Percentiles rank a stretch among this genome's conserved stretches.
These are phyloP conservation scores for Bretschneidera sinensis DNA, from an alignment of 345 rosid genomes.

Conservation along the genomic window DNA sequence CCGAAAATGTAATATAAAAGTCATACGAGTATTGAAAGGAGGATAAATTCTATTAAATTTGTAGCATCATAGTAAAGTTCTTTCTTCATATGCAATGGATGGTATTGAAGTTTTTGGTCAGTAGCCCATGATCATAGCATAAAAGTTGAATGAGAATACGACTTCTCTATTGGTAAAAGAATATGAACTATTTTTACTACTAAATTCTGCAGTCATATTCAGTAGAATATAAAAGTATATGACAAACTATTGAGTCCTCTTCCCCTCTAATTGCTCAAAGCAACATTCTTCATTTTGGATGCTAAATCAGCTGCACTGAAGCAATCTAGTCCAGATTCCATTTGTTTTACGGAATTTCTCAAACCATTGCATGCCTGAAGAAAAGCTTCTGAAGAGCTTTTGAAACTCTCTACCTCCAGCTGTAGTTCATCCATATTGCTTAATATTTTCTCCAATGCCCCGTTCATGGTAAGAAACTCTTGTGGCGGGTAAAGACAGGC, in stretches of 20 bases:
- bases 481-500: slow-evolving; percentile 90
- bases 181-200: no score
- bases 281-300: slow-evolving; percentile 43
- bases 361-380: slow-evolving; percentile 42
- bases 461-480: slow-evolving; percentile 48
- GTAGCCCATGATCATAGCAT: no score
- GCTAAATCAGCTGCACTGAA: slow-evolving; percentile 29
- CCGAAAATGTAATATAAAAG: background rate
- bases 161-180: no score
- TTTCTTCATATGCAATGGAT: background rate
- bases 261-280: slow-evolving; percentile 28
- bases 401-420: slow-evolving; percentile 40
- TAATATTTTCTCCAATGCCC: slow-evolving; percentile 35
- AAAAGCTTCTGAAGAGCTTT: slow-evolving; percentile 43
- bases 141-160: no score
- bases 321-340: slow-evolving; percentile 38
- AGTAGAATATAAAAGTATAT: no score
- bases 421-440: slow-evolving; percentile 27
- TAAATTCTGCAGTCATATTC: no score
- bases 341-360: slow-evolving; percentile 38
- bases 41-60: background rate
- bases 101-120: background rate
- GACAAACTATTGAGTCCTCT: no score
- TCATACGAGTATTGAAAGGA: no score
- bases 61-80: background rate